Percentiles rank a stretch among this genome's conserved stretches.
Evolutionary conservation across 2,329 filamentous ascomycete genomes (phyloP).

Genomic region (Fusarium nematophilum): DNA sequence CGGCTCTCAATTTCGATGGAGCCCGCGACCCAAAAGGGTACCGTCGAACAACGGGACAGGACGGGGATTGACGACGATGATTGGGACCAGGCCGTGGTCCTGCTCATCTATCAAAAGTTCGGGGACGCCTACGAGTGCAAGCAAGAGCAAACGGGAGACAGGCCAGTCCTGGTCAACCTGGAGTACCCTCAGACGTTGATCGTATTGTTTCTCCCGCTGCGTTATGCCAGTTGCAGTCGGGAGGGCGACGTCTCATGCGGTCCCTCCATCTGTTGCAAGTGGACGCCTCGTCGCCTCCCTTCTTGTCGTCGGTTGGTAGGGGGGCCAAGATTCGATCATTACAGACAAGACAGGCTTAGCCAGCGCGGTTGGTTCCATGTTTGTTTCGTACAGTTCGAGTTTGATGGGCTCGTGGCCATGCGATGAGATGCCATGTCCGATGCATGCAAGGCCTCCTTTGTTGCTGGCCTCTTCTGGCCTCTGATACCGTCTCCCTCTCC

Average conservation of each 20-base stretch:
- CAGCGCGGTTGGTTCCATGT: slow-evolving; percentile 26
- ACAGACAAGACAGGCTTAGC: slow-evolving; percentile 21
- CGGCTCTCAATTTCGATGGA: slow-evolving; percentile 2
- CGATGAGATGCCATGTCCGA: slow-evolving; percentile 19
- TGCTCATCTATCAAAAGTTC: slow-evolving; percentile 40
- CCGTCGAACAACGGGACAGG: slow-evolving; percentile 23
- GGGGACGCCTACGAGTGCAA: slow-evolving; percentile 23
- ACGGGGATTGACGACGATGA: slow-evolving; percentile 27
- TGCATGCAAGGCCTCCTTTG: slow-evolving; percentile 31
- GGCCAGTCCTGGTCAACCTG: slow-evolving; percentile 39
- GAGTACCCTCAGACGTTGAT: slow-evolving; percentile 36
- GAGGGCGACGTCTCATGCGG: slow-evolving; percentile 35
- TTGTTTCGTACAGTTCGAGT: slow-evolving; percentile 22
- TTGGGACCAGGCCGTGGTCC: slow-evolving; percentile 39
- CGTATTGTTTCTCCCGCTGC: slow-evolving; percentile 36
- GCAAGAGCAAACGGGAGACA: slow-evolving; percentile 27
- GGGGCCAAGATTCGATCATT: slow-evolving; percentile 21
- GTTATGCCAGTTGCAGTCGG: slow-evolving; percentile 32
- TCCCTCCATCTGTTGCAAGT: slow-evolving; percentile 34
- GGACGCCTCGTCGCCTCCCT: slow-evolving; percentile 39
- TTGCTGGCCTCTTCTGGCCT: slow-evolving; percentile 24
- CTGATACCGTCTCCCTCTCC: slow-evolving; percentile 36
- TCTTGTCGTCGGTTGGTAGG: slow-evolving; percentile 14
- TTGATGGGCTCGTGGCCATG: slow-evolving; percentile 15
- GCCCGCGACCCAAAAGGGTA: slow-evolving; percentile 22